phyloP scores from a whole-genome alignment of 1,284 basidiomycete species.

The Pholiota adiposa region DNA sequence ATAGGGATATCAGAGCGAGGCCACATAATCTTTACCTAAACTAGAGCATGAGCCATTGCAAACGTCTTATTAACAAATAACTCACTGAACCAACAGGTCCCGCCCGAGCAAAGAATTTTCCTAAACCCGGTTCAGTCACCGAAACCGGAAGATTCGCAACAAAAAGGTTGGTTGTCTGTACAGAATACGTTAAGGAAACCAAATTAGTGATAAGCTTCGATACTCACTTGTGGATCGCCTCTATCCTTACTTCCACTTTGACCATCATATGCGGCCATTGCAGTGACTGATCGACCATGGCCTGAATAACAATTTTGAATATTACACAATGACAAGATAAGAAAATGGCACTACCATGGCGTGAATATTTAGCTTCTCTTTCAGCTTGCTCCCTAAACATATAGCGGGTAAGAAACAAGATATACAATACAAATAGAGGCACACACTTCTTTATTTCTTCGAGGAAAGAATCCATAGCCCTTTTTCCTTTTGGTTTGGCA shows the following conservation, averaged over 20 bases:
- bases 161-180: conserved; percentile 91
- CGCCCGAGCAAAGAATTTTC: conserved; percentile 80
- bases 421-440: neutral
- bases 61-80: conserved; percentile 13
- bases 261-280: conserved; percentile 88
- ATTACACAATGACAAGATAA: neutral
- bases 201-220: conserved; percentile 3
- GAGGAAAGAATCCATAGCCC: conserved; percentile 92
- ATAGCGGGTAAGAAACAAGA: conserved; percentile 6
- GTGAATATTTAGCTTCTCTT: conserved; percentile 81
- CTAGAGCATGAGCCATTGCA: conserved; percentile 2
- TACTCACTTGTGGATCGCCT: conserved; percentile 76
- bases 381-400: conserved; percentile 82
- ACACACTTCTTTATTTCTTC: conserved; percentile 90
- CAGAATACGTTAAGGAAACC: neutral
- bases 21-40: conserved; percentile 95
- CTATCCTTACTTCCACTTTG: conserved; percentile 89
- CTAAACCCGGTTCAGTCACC: conserved; percentile 83
- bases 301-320: conserved; percentile 30
- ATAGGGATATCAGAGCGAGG: conserved; percentile 67
- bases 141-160: conserved; percentile 88
- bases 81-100: conserved; percentile 75
- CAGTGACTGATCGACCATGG: conserved; percentile 75
- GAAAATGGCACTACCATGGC: conserved; percentile 61
- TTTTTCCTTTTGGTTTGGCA: conserved; percentile 83